Evolutionary conservation across 441 rosid species (phyloP).

Genomic region (Theobroma grandiflorum): DNA sequence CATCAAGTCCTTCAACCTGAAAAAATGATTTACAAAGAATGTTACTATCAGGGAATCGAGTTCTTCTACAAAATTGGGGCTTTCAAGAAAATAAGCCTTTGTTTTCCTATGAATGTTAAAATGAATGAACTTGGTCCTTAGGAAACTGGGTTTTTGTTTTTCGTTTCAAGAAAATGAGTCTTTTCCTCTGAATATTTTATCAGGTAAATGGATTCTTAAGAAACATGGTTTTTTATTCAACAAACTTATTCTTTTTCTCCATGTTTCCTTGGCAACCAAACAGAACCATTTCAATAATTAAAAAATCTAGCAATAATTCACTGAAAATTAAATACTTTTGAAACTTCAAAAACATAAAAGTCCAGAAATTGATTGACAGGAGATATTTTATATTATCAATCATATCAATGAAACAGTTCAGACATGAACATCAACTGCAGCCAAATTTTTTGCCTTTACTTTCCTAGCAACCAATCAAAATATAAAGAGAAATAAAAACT

Average conservation of each 20-base stretch:
- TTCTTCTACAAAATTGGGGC: too few species aligned
- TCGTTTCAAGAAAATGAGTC: background rate
- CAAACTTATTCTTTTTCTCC: background rate
- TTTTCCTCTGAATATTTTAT: background rate
- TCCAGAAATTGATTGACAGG: background rate
- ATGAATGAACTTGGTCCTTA: background rate
- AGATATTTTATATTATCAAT: background rate
- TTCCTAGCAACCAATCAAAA: background rate
- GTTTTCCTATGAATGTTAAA: background rate
- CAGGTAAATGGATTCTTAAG: background rate
- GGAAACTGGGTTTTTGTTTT: background rate
- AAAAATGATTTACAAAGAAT: background rate
- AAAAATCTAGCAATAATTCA: background rate
- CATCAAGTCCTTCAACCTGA: constrained; percentile 89
- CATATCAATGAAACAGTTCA: background rate
- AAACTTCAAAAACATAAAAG: background rate
- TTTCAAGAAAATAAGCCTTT: background rate
- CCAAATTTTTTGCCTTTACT: background rate
- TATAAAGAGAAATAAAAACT: background rate
- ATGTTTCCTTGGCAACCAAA: constrained; percentile 12
- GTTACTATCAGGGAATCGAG: background rate
- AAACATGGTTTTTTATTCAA: background rate
- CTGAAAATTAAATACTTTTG: background rate
- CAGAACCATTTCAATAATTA: background rate
- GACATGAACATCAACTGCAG: background rate